Conservation (phyloP, 495 filamentous ascomycete species). For the Annulohypoxylon bovei region DNA sequence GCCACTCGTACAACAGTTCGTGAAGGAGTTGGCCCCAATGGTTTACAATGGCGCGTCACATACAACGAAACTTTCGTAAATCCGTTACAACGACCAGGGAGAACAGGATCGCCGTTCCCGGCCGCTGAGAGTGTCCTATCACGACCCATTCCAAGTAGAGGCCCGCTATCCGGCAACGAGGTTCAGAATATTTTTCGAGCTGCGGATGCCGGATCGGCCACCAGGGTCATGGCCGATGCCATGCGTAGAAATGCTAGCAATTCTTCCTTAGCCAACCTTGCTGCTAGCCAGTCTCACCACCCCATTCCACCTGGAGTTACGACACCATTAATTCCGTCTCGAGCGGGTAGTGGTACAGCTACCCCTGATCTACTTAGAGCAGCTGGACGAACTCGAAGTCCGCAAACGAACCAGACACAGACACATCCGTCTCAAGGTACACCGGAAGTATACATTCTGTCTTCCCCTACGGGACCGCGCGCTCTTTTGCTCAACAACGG, state of each 20-base stretch:
- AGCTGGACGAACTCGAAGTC: constrained; percentile 32
- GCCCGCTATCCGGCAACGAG: constrained; percentile 46
- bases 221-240: constrained; percentile 54
- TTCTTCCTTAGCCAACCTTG: constrained; percentile 50
- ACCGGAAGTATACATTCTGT: constrained; percentile 68
- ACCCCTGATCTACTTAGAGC: constrained; percentile 55
- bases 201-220: constrained; percentile 54
- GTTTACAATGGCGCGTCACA: constrained; percentile 35
- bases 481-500: constrained; percentile 63
- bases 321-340: constrained; percentile 51
- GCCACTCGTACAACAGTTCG: constrained; percentile 30
- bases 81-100: constrained; percentile 29
- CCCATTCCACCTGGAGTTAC: constrained; percentile 55
- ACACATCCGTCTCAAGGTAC: constrained; percentile 38
- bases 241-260: constrained; percentile 61
- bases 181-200: constrained; percentile 54
- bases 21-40: constrained; percentile 29
- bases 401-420: constrained; percentile 19
- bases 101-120: constrained; percentile 30
- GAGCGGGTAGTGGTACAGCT: constrained; percentile 51
- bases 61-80: constrained; percentile 34
- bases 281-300: constrained; percentile 43
- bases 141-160: constrained; percentile 20
- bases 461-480: constrained; percentile 68
- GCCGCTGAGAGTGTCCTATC: constrained; percentile 20